These are phyloP conservation scores for Selaginella moellendorffii DNA, from an alignment of 75 land plant genomes.

Conservation along the genomic window DNA sequence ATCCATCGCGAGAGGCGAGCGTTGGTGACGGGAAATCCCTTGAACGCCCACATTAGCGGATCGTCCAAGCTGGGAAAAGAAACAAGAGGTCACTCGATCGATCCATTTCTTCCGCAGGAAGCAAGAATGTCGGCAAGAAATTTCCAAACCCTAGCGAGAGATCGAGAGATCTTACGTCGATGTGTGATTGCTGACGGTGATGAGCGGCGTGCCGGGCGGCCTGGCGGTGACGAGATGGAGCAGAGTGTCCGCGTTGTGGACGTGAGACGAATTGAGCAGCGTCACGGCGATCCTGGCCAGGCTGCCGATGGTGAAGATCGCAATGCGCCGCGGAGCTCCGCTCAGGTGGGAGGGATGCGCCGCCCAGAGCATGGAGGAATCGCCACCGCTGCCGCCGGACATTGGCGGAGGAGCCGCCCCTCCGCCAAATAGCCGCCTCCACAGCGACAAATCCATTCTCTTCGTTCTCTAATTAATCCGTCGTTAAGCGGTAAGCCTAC, in stretches of 20 bases:
- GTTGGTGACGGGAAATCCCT: constrained; percentile 52
- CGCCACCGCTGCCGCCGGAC: neutral
- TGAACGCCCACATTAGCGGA: constrained; percentile 92
- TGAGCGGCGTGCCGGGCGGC: constrained; percentile 65
- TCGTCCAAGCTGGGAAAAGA: constrained; percentile 65
- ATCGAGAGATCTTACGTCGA: constrained; percentile 60
- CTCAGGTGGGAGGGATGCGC: constrained; percentile 40
- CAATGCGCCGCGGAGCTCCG: constrained; percentile 63
- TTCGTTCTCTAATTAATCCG: no score
- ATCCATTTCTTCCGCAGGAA: no score
- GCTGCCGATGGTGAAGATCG: constrained; percentile 45
- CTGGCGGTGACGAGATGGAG: constrained; percentile 51
- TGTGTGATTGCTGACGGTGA: constrained; percentile 99
- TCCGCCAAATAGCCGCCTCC: neutral
- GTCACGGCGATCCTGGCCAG: constrained; percentile 44
- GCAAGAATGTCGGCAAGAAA: no score
- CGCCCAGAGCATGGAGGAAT: constrained; percentile 42
- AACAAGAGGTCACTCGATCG: no score
- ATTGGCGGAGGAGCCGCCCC: neutral
- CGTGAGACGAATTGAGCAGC: constrained; percentile 54
- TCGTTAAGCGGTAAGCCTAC: no score
- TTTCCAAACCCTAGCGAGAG: neutral
- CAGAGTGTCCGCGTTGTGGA: constrained; percentile 59
- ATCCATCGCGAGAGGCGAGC: constrained; percentile 66
- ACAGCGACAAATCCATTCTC: neutral